Percentiles rank a stretch among this genome's conserved stretches.
Conservation (phyloP, 139 green algal species). For the Chlorella sp. region DNA sequence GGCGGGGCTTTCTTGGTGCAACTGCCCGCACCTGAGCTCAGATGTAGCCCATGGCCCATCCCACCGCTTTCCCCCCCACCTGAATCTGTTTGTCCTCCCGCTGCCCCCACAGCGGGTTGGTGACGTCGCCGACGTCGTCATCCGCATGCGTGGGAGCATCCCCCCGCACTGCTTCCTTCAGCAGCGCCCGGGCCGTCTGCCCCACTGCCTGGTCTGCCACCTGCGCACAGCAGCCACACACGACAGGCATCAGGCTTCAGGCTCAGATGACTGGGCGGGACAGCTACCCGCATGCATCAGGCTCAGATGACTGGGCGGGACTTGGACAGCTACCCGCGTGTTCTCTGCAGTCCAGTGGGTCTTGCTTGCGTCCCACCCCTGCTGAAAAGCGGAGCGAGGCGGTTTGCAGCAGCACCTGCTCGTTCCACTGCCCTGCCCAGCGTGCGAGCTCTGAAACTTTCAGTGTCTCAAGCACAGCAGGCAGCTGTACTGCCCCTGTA, state of each 20-base stretch:
- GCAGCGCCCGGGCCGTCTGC: conserved; percentile 11
- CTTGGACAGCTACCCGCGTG: no score
- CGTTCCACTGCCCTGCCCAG: not conserved
- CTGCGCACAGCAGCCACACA: not conserved
- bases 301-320: no score
- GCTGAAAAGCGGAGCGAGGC: not conserved
- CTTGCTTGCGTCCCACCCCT: no score
- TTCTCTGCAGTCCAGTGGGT: no score
- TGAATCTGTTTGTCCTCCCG: conserved; percentile 33
- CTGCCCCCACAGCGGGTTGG: conserved; percentile 36
- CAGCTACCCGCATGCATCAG: no score
- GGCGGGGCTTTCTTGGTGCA: no score
- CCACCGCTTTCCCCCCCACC: not conserved
- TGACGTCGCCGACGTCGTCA: not conserved
- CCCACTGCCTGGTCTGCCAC: not conserved
- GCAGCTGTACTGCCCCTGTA: not conserved
- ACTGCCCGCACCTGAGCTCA: no score
- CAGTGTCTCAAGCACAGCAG: no score
- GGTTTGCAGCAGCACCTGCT: not conserved
- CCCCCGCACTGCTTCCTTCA: conserved; percentile 13
- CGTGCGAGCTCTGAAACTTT: not conserved
- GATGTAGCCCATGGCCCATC: no score
- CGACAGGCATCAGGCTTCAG: no score
- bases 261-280: no score
- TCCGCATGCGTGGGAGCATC: not conserved